Percentiles rank a stretch among this genome's conserved stretches.
phyloP scores from a whole-genome alignment of 75 land plant genomes.

The Azolla pinnata region DNA sequence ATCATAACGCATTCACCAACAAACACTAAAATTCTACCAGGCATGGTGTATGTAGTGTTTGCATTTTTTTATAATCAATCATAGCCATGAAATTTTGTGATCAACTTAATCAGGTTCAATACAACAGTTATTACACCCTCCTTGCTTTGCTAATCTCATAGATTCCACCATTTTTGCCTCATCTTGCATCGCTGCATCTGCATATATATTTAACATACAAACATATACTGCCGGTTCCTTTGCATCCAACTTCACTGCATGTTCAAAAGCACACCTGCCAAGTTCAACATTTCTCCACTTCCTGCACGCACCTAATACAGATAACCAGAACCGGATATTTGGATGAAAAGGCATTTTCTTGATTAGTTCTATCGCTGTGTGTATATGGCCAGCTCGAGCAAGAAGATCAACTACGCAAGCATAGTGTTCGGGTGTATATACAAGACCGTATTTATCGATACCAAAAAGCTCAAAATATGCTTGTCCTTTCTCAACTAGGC shows the following conservation, averaged over 20 bases:
- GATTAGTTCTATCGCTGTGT: slow-evolving; percentile 14
- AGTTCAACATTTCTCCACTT: slow-evolving; percentile 10
- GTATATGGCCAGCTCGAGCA: slow-evolving; percentile 15
- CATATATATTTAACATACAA: slow-evolving; percentile 29
- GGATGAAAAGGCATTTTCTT: slow-evolving; percentile 34
- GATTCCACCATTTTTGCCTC: slow-evolving; percentile 19
- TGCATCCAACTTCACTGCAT: neutral
- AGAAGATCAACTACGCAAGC: slow-evolving; percentile 33
- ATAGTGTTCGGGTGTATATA: slow-evolving; percentile 31
- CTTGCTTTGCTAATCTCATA: slow-evolving; percentile 8
- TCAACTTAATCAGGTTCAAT: no score
- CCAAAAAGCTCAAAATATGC: slow-evolving; percentile 18
- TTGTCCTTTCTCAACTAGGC: slow-evolving; percentile 18
- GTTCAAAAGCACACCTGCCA: slow-evolving; percentile 19
- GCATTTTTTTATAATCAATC: no score
- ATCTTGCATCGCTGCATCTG: slow-evolving; percentile 13
- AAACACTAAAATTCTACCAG: no score
- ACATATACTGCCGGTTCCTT: slow-evolving; percentile 23
- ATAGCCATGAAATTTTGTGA: no score
- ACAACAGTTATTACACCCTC: no score
- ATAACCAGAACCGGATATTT: slow-evolving; percentile 27
- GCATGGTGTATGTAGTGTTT: no score
- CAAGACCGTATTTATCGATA: slow-evolving; percentile 8
- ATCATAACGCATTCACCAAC: no score
- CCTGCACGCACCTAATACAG: slow-evolving; percentile 31